phyloP scores from a whole-genome alignment of 2,329 filamentous ascomycete genomes.

The Huntiella abstrusa region DNA sequence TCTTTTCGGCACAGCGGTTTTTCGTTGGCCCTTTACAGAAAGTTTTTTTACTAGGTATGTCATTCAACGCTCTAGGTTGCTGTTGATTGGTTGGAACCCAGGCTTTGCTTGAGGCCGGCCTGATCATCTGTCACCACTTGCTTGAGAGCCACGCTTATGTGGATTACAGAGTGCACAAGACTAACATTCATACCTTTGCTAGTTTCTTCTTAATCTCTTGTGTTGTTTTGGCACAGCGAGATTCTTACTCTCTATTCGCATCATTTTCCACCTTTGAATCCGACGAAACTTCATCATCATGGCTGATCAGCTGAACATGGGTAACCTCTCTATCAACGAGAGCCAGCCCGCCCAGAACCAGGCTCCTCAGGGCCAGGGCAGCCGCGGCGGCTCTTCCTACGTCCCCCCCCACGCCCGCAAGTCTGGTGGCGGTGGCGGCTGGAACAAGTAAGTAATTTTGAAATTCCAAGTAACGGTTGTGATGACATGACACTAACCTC shows the following conservation, averaged over 20 bases:
- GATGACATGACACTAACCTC: background rate
- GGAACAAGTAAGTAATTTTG: constrained; percentile 35
- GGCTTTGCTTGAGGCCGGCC: no score
- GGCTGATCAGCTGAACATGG: constrained; percentile 74
- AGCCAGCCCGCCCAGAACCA: constrained; percentile 11
- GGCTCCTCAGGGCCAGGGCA: constrained; percentile 15
- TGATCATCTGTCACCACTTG: no score
- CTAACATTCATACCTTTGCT: background rate
- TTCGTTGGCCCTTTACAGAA: constrained; percentile 8
- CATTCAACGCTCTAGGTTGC: background rate
- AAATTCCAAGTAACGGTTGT: background rate
- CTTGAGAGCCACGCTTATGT: no score
- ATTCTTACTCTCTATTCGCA: constrained; percentile 11
- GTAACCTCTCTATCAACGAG: constrained; percentile 34
- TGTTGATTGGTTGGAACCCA: no score
- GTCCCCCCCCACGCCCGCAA: constrained; percentile 71
- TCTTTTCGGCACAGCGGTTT: constrained; percentile 7
- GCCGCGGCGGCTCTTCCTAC: constrained; percentile 47
- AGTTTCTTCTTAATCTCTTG: background rate
- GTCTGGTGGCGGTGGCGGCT: constrained; percentile 21
- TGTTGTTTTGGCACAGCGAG: constrained; percentile 4
- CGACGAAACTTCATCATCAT: constrained; percentile 30
- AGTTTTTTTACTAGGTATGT: constrained; percentile 4
- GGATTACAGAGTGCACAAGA: background rate
- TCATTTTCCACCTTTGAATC: constrained; percentile 7